phyloP scores from a whole-genome alignment of 305 asterid species.

The Withania somnifera region DNA sequence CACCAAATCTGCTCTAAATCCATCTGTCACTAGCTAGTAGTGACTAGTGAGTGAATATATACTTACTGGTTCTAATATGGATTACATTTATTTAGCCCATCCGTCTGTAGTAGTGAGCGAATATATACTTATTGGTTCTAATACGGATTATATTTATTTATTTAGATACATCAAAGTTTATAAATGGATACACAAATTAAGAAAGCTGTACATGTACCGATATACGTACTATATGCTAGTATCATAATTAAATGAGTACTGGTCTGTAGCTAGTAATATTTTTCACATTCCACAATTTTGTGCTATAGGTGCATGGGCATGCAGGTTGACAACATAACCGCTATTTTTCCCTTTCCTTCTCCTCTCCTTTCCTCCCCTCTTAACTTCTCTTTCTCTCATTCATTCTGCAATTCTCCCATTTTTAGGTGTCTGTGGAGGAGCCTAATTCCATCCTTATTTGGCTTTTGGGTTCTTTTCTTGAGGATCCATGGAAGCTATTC shows the following conservation, averaged over 20 bases:
- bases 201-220: too few relatives aligned
- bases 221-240: background rate
- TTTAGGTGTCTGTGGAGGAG: background rate
- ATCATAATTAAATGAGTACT: background rate
- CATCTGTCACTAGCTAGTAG: too few relatives aligned
- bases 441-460: conserved; percentile 22
- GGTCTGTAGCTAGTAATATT: background rate
- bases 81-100: too few relatives aligned
- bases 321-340: conserved; percentile 22
- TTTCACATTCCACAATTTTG: background rate
- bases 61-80: background rate
- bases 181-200: background rate
- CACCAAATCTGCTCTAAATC: background rate
- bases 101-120: background rate
- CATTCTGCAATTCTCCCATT: conserved; percentile 14
- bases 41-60: background rate
- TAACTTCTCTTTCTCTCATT: conserved; percentile 14
- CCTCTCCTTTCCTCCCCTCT: conserved; percentile 1
- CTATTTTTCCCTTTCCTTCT: conserved; percentile 19
- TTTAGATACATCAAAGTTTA: background rate
- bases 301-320: background rate
- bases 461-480: background rate
- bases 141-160: too few relatives aligned
- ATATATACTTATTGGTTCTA: background rate
- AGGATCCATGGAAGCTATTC: conserved; percentile 19